phyloP scores from a whole-genome alignment of 768 basidiomycete species.

The Boletus patriciae region DNA sequence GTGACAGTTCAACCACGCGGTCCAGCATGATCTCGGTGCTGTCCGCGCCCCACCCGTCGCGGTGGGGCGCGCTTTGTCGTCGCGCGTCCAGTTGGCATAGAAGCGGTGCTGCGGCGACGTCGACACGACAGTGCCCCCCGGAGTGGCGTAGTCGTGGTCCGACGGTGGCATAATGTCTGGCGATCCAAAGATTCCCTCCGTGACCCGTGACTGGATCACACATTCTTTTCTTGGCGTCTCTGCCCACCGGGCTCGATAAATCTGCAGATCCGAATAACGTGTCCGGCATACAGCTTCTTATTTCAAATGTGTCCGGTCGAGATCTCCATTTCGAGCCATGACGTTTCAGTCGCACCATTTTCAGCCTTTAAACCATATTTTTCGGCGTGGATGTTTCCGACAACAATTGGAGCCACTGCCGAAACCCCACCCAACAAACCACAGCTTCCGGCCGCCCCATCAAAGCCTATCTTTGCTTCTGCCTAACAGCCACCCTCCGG shows the following conservation, averaged over 20 bases:
- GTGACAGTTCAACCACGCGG: conserved; percentile 18
- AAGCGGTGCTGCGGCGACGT: background rate
- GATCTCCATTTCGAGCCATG: conserved; percentile 13
- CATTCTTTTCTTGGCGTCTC: conserved; percentile 14
- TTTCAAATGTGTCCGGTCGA: conserved; percentile 30
- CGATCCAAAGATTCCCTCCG: conserved; percentile 2
- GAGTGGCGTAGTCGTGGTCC: background rate
- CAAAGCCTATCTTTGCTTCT: conserved; percentile 17
- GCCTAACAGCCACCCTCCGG: background rate
- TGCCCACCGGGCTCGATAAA: conserved; percentile 16
- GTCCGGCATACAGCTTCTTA: conserved; percentile 27
- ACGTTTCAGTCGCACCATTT: background rate
- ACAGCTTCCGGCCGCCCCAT: conserved; percentile 17
- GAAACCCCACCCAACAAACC: background rate
- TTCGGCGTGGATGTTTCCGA: background rate
- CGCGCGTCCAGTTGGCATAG: conserved; percentile 12
- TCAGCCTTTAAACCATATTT: background rate
- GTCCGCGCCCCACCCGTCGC: background rate
- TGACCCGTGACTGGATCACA: conserved; percentile 22
- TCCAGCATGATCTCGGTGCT: conserved; percentile 7
- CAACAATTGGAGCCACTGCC: background rate
- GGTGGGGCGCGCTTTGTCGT: background rate
- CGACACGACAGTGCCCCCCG: background rate
- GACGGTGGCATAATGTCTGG: too few species aligned
- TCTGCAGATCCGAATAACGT: conserved; percentile 38